Conservation (phyloP, 495 filamentous ascomycete genomes). For the Poronia punctata region DNA sequence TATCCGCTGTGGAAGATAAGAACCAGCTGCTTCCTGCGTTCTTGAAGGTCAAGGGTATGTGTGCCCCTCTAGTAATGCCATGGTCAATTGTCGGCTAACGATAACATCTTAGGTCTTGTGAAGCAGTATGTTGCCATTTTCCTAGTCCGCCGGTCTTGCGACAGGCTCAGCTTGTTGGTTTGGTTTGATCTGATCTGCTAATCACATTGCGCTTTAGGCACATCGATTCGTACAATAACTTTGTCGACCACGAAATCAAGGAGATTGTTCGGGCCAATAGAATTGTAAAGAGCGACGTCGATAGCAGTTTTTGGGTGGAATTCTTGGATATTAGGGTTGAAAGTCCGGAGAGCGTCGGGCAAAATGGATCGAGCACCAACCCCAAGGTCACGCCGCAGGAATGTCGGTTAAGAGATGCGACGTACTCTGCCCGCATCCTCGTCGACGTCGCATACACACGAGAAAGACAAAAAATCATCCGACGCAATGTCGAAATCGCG, state of each 20-base stretch:
- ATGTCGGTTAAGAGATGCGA: conserved; percentile 90
- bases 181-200: conserved; percentile 8
- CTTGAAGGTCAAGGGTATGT: conserved; percentile 79
- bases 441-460: conserved; percentile 84
- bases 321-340: conserved; percentile 85
- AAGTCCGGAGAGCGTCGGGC: conserved; percentile 67
- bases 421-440: conserved; percentile 85
- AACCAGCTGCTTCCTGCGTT: conserved; percentile 96
- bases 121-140: conserved; percentile 53
- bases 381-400: conserved; percentile 82
- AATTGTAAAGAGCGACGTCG: conserved; percentile 78
- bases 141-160: too few relatives aligned
- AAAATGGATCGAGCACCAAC: conserved; percentile 49
- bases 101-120: conserved; percentile 49
- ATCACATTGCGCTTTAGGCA: conserved; percentile 50
- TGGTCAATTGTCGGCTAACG: conserved; percentile 15
- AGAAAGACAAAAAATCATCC: conserved; percentile 61
- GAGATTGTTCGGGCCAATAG: conserved; percentile 89
- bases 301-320: conserved; percentile 78
- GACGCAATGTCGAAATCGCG: conserved; percentile 70
- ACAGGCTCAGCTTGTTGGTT: too few relatives aligned
- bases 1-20: conserved; percentile 87
- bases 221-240: conserved; percentile 97
- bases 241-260: conserved; percentile 90
- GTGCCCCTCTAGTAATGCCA: conserved; percentile 8